Conservation (phyloP, 352 stramenopile genomes). For the Discostella stelligera region DNA sequence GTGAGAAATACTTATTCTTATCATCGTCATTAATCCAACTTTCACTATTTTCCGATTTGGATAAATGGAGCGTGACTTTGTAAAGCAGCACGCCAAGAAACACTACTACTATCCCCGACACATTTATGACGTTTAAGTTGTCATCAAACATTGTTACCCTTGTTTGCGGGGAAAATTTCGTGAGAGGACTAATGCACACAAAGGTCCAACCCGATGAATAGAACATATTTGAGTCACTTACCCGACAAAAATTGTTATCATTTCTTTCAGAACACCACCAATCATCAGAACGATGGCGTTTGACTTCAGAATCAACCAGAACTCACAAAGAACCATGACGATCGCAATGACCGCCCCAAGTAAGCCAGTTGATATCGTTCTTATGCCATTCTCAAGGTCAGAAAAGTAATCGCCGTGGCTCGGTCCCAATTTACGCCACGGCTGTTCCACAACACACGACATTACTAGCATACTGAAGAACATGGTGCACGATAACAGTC, state of each 20-base stretch:
- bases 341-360: constrained; percentile 72
- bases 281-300: constrained; percentile 82
- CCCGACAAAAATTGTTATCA: constrained; percentile 80
- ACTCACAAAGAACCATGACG: constrained; percentile 82
- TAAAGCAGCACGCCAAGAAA: constrained; percentile 76
- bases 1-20: constrained; percentile 32
- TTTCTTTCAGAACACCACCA: constrained; percentile 82
- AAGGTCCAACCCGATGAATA: neutral
- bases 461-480: constrained; percentile 72
- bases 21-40: constrained; percentile 15
- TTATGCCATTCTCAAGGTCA: constrained; percentile 42
- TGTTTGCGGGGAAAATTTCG: neutral
- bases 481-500: constrained; percentile 74
- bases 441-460: constrained; percentile 64
- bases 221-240: constrained; percentile 13
- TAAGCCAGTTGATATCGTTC: constrained; percentile 59
- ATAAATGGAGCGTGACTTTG: constrained; percentile 73
- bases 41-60: constrained; percentile 43
- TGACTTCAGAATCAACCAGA: constrained; percentile 79
- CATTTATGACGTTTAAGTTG: constrained; percentile 66
- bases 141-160: constrained; percentile 70
- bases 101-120: constrained; percentile 65
- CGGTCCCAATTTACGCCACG: constrained; percentile 57
- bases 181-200: constrained; percentile 1
- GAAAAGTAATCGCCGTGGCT: constrained; percentile 38